These are phyloP conservation scores for Massariosphaeria phaeospora DNA, from an alignment of 495 filamentous ascomycete genomes.

Conservation along the genomic window DNA sequence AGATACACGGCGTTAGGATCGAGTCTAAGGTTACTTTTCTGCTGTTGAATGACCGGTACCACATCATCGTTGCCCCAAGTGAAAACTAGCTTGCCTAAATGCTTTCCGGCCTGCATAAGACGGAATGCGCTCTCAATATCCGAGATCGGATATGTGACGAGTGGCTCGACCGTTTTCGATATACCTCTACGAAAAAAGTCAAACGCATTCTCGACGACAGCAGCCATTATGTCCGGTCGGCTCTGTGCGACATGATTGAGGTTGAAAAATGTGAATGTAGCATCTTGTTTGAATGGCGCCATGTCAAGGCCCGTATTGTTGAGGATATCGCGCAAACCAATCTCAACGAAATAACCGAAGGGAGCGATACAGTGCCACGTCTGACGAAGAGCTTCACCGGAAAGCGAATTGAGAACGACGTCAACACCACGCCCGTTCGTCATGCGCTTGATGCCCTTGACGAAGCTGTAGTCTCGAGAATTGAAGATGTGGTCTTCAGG, in stretches of 20 bases:
- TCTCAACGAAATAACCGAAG: conserved; percentile 10
- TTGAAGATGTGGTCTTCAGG: neutral
- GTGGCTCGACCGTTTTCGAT: neutral
- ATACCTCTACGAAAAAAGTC: neutral
- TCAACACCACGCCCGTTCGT: conserved; percentile 25
- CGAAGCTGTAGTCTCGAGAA: neutral
- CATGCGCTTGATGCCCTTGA: neutral
- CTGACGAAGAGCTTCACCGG: conserved; percentile 19
- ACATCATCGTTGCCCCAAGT: conserved; percentile 9
- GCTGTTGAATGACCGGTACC: neutral
- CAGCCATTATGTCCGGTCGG: neutral
- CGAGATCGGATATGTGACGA: conserved; percentile 30
- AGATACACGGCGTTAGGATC: conserved; percentile 38
- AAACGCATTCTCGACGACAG: neutral
- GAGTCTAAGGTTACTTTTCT: neutral
- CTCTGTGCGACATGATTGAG: neutral
- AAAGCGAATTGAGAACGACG: conserved; percentile 30
- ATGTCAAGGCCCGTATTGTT: conserved; percentile 35
- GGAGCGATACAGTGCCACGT: neutral
- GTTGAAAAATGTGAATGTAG: conserved; percentile 6
- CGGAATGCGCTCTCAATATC: conserved; percentile 52
- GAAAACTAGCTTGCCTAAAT: conserved; percentile 56
- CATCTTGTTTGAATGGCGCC: conserved; percentile 5
- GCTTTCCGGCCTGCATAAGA: conserved; percentile 50
- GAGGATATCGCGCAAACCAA: conserved; percentile 45